Base-by-base conservation (phyloP, 441 rosid genomes). In the Gossypium lobatum region DNA sequence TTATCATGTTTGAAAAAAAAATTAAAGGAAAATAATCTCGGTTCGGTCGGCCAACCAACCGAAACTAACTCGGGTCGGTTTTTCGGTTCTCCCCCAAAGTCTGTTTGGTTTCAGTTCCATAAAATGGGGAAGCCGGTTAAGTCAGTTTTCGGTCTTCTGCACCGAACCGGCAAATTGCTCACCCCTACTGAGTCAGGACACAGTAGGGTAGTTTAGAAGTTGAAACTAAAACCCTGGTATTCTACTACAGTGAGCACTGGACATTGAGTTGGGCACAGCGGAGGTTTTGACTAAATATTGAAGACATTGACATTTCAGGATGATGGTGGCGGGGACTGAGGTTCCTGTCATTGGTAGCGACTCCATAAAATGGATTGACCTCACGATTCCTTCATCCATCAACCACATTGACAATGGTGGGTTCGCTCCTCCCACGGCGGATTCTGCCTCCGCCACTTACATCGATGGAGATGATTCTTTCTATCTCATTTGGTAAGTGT, bases 331-430 rank as follows among this genome's bases (percentile, higher is more conserved):
- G 42, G 97, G 99, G 17, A 80, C 79, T 83, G 98, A 92, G 70
- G 94, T 93, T 66, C 97, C 96, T 9, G 75, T 89, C 64, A 62
- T 77, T 68, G 94, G 94, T 75, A 83, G 85, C 76, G 92, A 85
- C 79, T 78, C 89, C 71, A 70, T 93, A 75, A 87, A 82, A 63
- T 93, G 95, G 96, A 59, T 87, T 34, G 89, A 88, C 8, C 73
- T 93, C 57, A 73, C 89, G 4, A 77, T 93, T 26, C 85, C 88
- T 50, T 65, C 75, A 9, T 37, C 46, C 13, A 34, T 57, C 21
- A 53, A 34, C 64, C 28, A 58, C 59, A 5, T 37, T 74, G 73
- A 31, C 28, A 31, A 31, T 61, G 64, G 11, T 70, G 20, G 18
- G 48, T 60, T 79, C 37, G 83, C 85, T 77, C 86, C 84, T 16